Evolutionary conservation across 768 basidiomycete genomes (phyloP).

Genomic region (Chalciporus pseudorubinellus): DNA sequence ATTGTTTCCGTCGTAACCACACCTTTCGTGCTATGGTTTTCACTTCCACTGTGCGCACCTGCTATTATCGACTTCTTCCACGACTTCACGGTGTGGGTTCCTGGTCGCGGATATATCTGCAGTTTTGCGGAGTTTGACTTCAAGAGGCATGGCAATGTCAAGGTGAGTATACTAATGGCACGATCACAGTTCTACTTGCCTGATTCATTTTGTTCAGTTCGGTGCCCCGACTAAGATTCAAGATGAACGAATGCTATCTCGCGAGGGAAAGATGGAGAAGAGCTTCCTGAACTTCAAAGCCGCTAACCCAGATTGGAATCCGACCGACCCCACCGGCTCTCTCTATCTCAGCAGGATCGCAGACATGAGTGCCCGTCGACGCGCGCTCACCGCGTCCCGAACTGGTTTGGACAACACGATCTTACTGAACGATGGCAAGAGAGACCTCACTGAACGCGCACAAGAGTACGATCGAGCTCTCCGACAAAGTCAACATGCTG

Average conservation of each 20-base stretch:
- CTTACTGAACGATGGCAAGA: constrained; percentile 34
- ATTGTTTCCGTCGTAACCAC: constrained; percentile 89
- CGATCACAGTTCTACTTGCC: background rate
- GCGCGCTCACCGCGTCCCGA: constrained; percentile 29
- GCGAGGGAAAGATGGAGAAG: constrained; percentile 99
- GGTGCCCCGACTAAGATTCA: constrained; percentile 73
- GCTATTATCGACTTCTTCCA: constrained; percentile 97
- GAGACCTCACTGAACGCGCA: constrained; percentile 48
- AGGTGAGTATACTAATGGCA: constrained; percentile 45
- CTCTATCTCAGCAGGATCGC: constrained; percentile 86
- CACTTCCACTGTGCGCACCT: constrained; percentile 85
- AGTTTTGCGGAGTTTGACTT: constrained; percentile 99
- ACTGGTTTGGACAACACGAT: constrained; percentile 27
- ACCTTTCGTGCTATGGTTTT: constrained; percentile 91
- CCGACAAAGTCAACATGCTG: constrained; percentile 61
- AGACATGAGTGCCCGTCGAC: constrained; percentile 53
- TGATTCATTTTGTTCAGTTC: constrained; percentile 46
- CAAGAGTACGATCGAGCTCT: constrained; percentile 76
- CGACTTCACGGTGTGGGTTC: constrained; percentile 95
- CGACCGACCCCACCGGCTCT: constrained; percentile 86
- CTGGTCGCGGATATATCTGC: constrained; percentile 94
- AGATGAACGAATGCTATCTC: constrained; percentile 77
- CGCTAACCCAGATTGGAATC: constrained; percentile 94
- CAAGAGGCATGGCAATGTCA: constrained; percentile 88
- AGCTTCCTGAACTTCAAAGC: constrained; percentile 95